Base-by-base conservation (phyloP, 768 basidiomycete genomes). In the Trametes cingulata region DNA sequence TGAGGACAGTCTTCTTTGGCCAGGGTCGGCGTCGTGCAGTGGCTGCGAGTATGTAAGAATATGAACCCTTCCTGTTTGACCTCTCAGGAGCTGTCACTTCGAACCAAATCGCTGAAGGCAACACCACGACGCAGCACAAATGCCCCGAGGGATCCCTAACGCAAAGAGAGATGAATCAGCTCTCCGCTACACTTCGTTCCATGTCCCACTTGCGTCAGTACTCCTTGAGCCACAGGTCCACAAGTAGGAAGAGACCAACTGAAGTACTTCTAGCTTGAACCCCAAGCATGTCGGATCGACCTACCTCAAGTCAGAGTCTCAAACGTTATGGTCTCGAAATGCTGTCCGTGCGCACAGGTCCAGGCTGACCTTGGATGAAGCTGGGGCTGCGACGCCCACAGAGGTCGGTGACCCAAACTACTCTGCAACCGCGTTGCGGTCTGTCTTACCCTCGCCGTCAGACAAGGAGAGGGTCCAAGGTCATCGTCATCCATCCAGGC, bases 131-230 rank as follows among this genome's bases (percentile, higher is more conserved):
- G 6, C 13, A 8, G 17, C 9, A 19, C 64, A n/a, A 33, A 92
- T 92, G 91, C 91, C 91, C 60, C 82, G 91, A 73, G 91, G 91
- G 59, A 83, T 92, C 47, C 90, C 91, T 29, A 91, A 90, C 68
- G 85, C 82, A 27, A 89, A 86, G 73, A 82, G 84, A 65, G 90
- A 93, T 77, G 91, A 93, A 66, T 86, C 85, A 56, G 90, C 91
- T 15, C 78, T 94, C 78, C 83, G 85, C 46, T 93, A 88, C 73
- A 93, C 93, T 4, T 78, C 82, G 14, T 94, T 94, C 73, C 79
- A 85, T 73, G 91, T 93, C 10, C 93, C 92, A 27, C 73, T 90
- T 60, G 81, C 85, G 87, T 91, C 68, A 62, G 80, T 73, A 29
- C 25, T n/a, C 46, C 22, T 22, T 9, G 22, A 2, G 24, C n/a